Evolutionary conservation across 129 eudicot genomes (phyloP).

Genomic region (Pittosporum tobira): DNA sequence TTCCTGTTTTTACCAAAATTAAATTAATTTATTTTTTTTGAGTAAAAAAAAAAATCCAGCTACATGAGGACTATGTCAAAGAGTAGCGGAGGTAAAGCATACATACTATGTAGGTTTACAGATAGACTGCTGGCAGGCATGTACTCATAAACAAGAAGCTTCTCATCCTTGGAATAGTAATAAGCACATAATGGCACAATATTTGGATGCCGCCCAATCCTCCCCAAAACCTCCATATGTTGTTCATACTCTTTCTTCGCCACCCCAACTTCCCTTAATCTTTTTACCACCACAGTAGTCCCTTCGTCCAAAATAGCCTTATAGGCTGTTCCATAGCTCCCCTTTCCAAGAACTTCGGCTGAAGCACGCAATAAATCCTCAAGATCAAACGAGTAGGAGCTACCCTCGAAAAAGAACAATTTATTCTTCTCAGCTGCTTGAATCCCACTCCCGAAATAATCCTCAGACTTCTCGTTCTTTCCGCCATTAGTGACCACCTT

Average conservation of each 20-base stretch:
- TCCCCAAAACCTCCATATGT: conserved; percentile 65
- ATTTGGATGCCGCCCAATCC: conserved; percentile 54
- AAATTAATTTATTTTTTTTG: neutral
- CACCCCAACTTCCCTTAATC: conserved; percentile 63
- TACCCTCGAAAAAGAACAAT: conserved; percentile 65
- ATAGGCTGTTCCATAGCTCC: conserved; percentile 79
- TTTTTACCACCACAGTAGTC: conserved; percentile 75
- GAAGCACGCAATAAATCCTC: conserved; percentile 93
- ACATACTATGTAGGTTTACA: conserved; percentile 69
- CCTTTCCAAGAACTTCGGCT: conserved; percentile 95
- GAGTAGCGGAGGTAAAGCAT: neutral
- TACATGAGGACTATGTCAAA: neutral
- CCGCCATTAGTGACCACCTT: conserved; percentile 51
- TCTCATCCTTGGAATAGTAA: conserved; percentile 89
- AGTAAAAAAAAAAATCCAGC: neutral
- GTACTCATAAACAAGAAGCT: conserved; percentile 84
- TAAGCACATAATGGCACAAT: conserved; percentile 65
- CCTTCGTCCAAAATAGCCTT: conserved; percentile 78
- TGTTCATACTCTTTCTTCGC: conserved; percentile 79
- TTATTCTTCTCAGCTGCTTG: conserved; percentile 82
- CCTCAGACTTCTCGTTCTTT: conserved; percentile 54
- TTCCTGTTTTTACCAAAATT: neutral
- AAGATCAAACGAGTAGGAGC: conserved; percentile 68
- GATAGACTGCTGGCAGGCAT: conserved; percentile 68
- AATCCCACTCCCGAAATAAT: conserved; percentile 72